Evolutionary conservation across 2,329 filamentous ascomycete species (phyloP), one percentile per base, ranked within the genome.

Genomic region (Colletotrichum australisinense): DNA sequence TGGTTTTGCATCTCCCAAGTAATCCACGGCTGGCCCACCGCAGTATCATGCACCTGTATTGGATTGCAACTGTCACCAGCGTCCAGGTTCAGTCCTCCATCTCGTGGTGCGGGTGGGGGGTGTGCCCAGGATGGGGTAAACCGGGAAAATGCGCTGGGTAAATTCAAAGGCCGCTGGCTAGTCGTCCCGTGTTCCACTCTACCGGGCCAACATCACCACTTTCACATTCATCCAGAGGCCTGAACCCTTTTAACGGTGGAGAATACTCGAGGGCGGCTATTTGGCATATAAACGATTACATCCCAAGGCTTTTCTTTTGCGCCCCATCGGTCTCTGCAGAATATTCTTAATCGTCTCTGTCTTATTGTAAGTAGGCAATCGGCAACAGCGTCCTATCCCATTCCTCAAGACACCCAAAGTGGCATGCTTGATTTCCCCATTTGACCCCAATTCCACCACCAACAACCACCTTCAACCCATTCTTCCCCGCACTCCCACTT

Each of bases 101-200:
- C 30, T 52, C 26, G 55, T 35, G 22, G 60, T 22, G 30, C 49
- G 49, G 62, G 11, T 30, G 65, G 66, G 53, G 32, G 32, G 52
- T n/a, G 16, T 63, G 38, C 35, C 56, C 62, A 59, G 52, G 57
- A 73, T 63, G 62, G 73, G 73, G 66, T 59, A 69, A 67, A 56
- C 74, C 71, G 75, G 74, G 65, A 76, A 74, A 76, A 75, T 72
- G 65, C 70, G 62, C 73, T 76, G 74, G 75, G 35, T 76, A 76
- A 76, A 76, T 76, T 64, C 63, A 55, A 72, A 58, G 46, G 57
- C 24, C 53, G 49, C 60, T 69, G 73, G 70, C 68, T 74, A 67
- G 35, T 68, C 70, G 70, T 76, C 65, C 73, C 73, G 70, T 63
- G 42, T 71, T 59, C 75, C 67, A 74, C 75, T 62, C 56, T 71